These are phyloP conservation scores for Ambrosia artemisiifolia DNA, from an alignment of 129 eudicot genomes.

Conservation along the genomic window DNA sequence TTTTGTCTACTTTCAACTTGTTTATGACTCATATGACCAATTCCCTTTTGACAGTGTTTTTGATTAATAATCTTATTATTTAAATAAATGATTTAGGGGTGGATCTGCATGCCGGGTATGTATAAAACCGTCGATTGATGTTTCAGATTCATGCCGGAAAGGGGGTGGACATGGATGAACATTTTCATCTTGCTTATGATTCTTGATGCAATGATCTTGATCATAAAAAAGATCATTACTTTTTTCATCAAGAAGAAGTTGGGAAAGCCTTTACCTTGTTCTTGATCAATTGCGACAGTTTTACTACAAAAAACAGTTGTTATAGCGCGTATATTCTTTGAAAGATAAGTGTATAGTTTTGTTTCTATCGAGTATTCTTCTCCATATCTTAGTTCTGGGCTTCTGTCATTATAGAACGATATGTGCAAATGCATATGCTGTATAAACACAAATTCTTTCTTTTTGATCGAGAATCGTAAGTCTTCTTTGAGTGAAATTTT, in stretches of 20 bases:
- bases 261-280: slow-evolving; percentile 19
- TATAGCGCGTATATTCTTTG: slow-evolving; percentile 25
- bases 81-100: background rate
- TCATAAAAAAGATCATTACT: slow-evolving; percentile 10
- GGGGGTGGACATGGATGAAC: slow-evolving; percentile 1
- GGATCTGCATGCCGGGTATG: background rate
- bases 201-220: slow-evolving; percentile 15
- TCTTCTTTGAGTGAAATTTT: slow-evolving; percentile 8
- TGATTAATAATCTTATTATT: background rate
- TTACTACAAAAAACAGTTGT: slow-evolving; percentile 6
- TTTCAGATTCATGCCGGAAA: slow-evolving; percentile 22
- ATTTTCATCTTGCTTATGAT: slow-evolving; percentile 17
- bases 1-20: background rate
- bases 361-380: background rate
- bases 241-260: slow-evolving; percentile 14
- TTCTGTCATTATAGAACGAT: slow-evolving; percentile 22
- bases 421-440: background rate
- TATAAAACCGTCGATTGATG: background rate
- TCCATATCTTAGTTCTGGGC: slow-evolving; percentile 20
- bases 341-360: background rate
- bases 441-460: slow-evolving; percentile 13
- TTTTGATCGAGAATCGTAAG: slow-evolving; percentile 13
- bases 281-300: slow-evolving; percentile 26
- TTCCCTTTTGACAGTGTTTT: background rate
- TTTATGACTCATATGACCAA: background rate